These are phyloP conservation scores for Clonostachys chloroleuca DNA, from an alignment of 2,329 filamentous ascomycete species.

Conservation along the genomic window DNA sequence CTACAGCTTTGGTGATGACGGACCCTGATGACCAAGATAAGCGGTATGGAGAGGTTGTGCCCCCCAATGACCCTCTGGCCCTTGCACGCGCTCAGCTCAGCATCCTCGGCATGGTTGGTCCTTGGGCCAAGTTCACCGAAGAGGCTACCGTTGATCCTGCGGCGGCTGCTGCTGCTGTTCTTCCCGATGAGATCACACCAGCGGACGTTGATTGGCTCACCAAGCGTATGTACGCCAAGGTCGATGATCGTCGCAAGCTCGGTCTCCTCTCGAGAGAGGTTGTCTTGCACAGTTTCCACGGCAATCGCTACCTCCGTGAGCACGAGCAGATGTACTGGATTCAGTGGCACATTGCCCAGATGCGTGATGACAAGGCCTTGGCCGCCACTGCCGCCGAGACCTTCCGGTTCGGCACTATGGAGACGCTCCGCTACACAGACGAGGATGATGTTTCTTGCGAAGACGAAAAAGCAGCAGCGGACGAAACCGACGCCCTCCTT, in stretches of 20 bases:
- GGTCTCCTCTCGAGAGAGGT: constrained; percentile 55
- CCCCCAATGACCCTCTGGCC: constrained; percentile 57
- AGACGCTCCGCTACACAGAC: constrained; percentile 10
- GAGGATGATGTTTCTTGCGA: constrained; percentile 2
- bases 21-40: constrained; percentile 38
- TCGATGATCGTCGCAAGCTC: constrained; percentile 46
- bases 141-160: constrained; percentile 29
- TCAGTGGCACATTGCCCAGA: constrained; percentile 24
- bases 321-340: constrained; percentile 59
- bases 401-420: constrained; percentile 10
- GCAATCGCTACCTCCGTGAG: constrained; percentile 55
- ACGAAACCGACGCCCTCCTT: no score
- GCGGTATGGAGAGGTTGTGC: constrained; percentile 57
- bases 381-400: constrained; percentile 6
- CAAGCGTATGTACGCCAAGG: constrained; percentile 56
- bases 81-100: constrained; percentile 59
- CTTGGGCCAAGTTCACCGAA: constrained; percentile 55
- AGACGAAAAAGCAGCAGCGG: neutral
- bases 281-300: constrained; percentile 54
- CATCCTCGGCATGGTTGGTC: constrained; percentile 55
- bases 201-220: constrained; percentile 49
- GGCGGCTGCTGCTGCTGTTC: constrained; percentile 11
- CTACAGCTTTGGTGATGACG: constrained; percentile 50
- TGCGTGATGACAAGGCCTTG: constrained; percentile 11
- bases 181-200: constrained; percentile 32